Conservation (phyloP, 2,329 filamentous ascomycete genomes). For the Polytolypa hystricis region DNA sequence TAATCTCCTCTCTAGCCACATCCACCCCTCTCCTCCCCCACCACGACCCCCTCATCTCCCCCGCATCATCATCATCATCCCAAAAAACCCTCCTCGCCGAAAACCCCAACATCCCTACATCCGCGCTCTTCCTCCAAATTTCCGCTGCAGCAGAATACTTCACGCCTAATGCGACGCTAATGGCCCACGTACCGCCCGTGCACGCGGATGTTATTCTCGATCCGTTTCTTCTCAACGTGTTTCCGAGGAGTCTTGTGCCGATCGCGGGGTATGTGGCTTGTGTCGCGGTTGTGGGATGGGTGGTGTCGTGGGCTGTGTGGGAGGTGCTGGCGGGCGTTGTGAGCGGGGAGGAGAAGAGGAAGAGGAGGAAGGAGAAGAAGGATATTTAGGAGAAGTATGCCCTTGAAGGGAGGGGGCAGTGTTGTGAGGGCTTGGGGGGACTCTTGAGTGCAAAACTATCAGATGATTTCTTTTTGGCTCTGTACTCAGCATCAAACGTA, state of each 20-base stretch:
- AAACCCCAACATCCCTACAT: conserved; percentile 3
- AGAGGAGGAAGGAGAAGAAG: conserved; percentile 5
- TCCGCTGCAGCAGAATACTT: conserved; percentile 76
- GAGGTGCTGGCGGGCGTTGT: conserved; percentile 3
- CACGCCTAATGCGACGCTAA: conserved; percentile 60
- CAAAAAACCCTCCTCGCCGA: conserved; percentile 2
- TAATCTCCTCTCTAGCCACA: conserved; percentile 53
- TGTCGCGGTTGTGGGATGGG: conserved; percentile 46
- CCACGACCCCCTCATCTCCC: conserved; percentile 12
- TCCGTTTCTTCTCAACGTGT: conserved; percentile 66
- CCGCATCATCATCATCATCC: conserved; percentile 6
- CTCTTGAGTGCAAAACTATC: not conserved
- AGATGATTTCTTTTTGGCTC: too few species aligned
- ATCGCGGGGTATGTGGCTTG: conserved; percentile 57
- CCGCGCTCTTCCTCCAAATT: conserved; percentile 59
- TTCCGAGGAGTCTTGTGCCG: conserved; percentile 66
- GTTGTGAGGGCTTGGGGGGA: not conserved
- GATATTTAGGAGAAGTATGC: conserved; percentile 6
- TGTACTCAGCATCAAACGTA: too few species aligned
- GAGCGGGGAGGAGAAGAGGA: conserved; percentile 9
- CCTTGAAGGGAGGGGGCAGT: conserved; percentile 17
- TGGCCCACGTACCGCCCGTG: conserved; percentile 63
- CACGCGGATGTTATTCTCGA: conserved; percentile 75
- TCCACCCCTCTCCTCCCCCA: conserved; percentile 39
- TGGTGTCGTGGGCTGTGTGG: conserved; percentile 38